Evolutionary conservation across 768 basidiomycete genomes (phyloP).

Genomic region (Termitomyces sp.): DNA sequence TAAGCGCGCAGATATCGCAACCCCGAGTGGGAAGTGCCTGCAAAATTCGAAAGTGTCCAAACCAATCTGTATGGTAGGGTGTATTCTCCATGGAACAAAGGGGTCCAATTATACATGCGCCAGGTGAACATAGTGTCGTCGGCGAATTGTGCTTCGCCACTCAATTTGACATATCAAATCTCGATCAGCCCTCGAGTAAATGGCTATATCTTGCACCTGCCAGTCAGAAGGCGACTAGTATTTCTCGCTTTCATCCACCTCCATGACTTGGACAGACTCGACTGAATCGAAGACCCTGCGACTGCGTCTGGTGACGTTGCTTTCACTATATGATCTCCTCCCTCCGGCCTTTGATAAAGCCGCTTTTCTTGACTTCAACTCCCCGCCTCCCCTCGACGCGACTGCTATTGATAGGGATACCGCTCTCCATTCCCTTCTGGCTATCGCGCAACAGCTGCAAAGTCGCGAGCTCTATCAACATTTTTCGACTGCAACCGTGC

Average conservation of each 20-base stretch:
- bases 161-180: constrained; percentile 1
- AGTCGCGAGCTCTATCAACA: neutral
- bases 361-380: constrained; percentile 15
- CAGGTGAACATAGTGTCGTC: neutral
- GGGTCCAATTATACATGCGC: neutral
- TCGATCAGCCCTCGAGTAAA: constrained; percentile 1
- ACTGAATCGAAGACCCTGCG: constrained; percentile 11
- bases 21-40: neutral
- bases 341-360: constrained; percentile 14
- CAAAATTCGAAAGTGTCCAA: neutral
- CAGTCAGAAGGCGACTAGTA: neutral
- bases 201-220: neutral
- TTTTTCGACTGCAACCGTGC: neutral
- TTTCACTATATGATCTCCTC: constrained; percentile 17
- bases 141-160: constrained; percentile 6
- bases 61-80: neutral
- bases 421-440: constrained; percentile 8
- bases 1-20: constrained; percentile 6
- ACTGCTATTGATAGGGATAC: constrained; percentile 13
- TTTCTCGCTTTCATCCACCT: neutral
- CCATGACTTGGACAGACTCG: constrained; percentile 7
- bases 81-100: neutral
- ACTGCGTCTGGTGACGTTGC: constrained; percentile 14
- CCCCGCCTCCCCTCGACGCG: constrained; percentile 11
- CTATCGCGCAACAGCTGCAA: constrained; percentile 11